A percentile compares a stretch with the other conserved stretches of the same genome.
phyloP scores from a whole-genome alignment of 768 basidiomycete genomes.

The Hebeloma cylindrosporum region DNA sequence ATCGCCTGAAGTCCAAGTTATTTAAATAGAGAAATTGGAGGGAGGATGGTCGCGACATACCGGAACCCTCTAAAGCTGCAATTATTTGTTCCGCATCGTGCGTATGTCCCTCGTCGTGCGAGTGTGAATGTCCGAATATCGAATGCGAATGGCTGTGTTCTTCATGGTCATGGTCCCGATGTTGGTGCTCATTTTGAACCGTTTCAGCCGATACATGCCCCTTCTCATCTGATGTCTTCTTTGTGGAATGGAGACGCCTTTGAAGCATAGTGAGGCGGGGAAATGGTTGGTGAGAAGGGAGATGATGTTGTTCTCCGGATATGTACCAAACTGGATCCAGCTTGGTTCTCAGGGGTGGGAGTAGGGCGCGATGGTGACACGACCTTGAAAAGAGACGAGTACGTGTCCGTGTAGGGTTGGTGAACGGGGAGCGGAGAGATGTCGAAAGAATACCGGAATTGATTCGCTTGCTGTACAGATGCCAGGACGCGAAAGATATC shows the following conservation, averaged over 20 bases:
- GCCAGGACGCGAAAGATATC: slow-evolving; percentile 1
- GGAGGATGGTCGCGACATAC: slow-evolving; percentile 36
- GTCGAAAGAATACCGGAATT: too few species aligned
- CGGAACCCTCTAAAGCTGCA: slow-evolving; percentile 62
- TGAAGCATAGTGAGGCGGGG: slow-evolving; percentile 14
- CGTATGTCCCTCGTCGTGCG: slow-evolving; percentile 57
- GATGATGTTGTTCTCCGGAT: slow-evolving; percentile 5
- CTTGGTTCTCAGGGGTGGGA: slow-evolving; percentile 24
- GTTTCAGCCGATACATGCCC: slow-evolving; percentile 13
- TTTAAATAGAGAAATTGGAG: not conserved
- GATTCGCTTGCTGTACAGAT: not conserved
- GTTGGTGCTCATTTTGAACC: slow-evolving; percentile 18
- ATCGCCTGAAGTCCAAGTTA: slow-evolving; percentile 54
- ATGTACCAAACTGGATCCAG: slow-evolving; percentile 16
- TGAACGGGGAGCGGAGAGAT: not conserved
- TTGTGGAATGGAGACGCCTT: slow-evolving; percentile 27
- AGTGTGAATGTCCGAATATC: slow-evolving; percentile 64
- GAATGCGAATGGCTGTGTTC: slow-evolving; percentile 59
- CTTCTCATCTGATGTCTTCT: slow-evolving; percentile 1
- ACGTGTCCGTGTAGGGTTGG: slow-evolving; percentile 17
- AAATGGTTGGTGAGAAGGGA: slow-evolving; percentile 6
- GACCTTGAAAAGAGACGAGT: slow-evolving; percentile 17
- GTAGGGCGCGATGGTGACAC: slow-evolving; percentile 17
- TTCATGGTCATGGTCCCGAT: slow-evolving; percentile 36
- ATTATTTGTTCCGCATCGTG: slow-evolving; percentile 70